A percentile compares a stretch with the other conserved stretches of the same genome.
These are phyloP conservation scores for Diaporthe destruens DNA, from an alignment of 2,329 filamentous ascomycete species.

Conservation along the genomic window DNA sequence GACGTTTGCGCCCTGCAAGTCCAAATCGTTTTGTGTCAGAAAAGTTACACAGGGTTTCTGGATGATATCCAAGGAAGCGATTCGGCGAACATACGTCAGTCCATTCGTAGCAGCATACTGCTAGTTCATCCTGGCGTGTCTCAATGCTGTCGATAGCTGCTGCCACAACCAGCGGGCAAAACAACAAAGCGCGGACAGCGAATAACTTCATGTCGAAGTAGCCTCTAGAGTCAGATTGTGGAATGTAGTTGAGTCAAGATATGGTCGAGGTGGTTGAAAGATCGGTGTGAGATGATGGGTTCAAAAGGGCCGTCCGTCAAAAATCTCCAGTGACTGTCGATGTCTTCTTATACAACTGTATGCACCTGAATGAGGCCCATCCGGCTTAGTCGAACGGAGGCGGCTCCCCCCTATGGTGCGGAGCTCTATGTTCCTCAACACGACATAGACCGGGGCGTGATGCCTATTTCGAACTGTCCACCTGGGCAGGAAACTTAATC, in stretches of 20 bases:
- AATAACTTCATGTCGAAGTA: neutral
- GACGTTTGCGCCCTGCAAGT: neutral
- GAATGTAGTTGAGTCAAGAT: no score
- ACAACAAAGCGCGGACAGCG: neutral
- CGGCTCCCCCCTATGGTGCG: neutral
- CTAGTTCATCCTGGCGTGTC: neutral
- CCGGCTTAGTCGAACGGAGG: neutral
- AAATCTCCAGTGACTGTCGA: no score
- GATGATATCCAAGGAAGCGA: neutral
- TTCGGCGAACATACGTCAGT: neutral
- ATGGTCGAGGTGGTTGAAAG: neutral
- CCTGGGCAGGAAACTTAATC: constrained; percentile 7
- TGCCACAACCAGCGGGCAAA: neutral
- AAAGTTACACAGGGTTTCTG: no score
- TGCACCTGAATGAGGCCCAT: neutral
- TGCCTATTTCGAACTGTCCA: constrained; percentile 1
- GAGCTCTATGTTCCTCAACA: constrained; percentile 3
- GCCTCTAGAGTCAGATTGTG: no score
- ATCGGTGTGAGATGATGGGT: neutral
- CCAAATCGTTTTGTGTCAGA: neutral
- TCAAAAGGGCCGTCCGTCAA: neutral
- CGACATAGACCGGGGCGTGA: neutral
- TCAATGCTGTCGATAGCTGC: neutral
- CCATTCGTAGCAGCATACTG: constrained; percentile 12
- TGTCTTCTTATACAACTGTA: neutral